A percentile compares a stretch with the other conserved stretches of the same genome.
Evolutionary conservation across 768 basidiomycete genomes (phyloP).

Genomic region (Xerocomus spinulosus): DNA sequence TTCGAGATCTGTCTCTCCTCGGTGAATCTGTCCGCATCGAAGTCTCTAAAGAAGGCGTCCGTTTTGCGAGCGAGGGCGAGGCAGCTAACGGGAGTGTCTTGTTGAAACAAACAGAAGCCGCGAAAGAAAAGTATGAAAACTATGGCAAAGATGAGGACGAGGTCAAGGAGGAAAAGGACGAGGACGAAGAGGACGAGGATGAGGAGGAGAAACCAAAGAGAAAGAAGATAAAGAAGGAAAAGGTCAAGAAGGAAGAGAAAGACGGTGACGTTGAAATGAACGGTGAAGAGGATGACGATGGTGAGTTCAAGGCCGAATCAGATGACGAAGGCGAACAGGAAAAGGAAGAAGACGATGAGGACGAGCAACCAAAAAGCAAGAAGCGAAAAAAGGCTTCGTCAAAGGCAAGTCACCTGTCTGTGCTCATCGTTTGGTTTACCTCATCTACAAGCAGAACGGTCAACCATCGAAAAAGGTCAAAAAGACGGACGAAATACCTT

Average conservation of each 20-base stretch:
- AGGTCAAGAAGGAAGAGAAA: conserved; percentile 37
- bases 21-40: conserved; percentile 96
- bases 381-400: conserved; percentile 60
- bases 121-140: conserved; percentile 36
- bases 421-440: not conserved
- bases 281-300: conserved; percentile 44
- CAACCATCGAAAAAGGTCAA: conserved; percentile 57
- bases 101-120: conserved; percentile 66
- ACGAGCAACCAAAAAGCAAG: conserved; percentile 51
- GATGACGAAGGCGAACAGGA: conserved; percentile 46
- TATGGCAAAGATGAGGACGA: conserved; percentile 43
- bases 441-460: conserved; percentile 14
- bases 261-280: conserved; percentile 44
- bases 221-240: conserved; percentile 35
- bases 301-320: conserved; percentile 39
- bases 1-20: conserved; percentile 82
- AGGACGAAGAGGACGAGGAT: conserved; percentile 33
- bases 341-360: conserved; percentile 50
- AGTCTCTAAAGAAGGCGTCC: conserved; percentile 90
- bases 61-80: conserved; percentile 92
- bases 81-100: conserved; percentile 87
- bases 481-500: conserved; percentile 51
- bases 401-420: conserved; percentile 38
- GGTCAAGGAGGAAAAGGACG: conserved; percentile 39
- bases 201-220: conserved; percentile 25